phyloP scores from a whole-genome alignment of 2,329 filamentous ascomycete species.

The Stagonosporopsis cucurbitacearum region DNA sequence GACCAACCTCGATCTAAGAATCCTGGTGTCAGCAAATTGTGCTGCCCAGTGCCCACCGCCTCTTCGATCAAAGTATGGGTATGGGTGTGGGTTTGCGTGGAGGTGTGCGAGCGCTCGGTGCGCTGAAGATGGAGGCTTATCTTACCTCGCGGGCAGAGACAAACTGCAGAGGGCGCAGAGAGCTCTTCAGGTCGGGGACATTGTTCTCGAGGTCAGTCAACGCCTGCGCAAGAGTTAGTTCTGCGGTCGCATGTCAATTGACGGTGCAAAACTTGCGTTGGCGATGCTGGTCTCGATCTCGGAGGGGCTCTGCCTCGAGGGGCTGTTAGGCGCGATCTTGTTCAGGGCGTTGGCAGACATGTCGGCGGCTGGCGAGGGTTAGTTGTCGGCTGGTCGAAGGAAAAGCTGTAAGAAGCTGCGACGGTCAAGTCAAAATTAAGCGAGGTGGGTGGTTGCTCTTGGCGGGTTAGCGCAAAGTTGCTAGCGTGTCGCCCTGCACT shows the following conservation, averaged over 20 bases:
- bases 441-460: slow-evolving; percentile 8
- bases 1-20: slow-evolving; percentile 97
- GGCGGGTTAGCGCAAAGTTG: slow-evolving; percentile 12
- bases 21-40: slow-evolving; percentile 62
- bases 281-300: slow-evolving; percentile 98
- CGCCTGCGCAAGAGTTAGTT: slow-evolving; percentile 54
- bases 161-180: slow-evolving; percentile 97
- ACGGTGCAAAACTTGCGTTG: slow-evolving; percentile 67
- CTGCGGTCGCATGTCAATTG: slow-evolving; percentile 10
- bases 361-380: slow-evolving; percentile 50
- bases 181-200: slow-evolving; percentile 95
- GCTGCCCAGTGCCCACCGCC: slow-evolving; percentile 64
- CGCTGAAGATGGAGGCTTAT: slow-evolving; percentile 50
- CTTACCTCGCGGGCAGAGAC: slow-evolving; percentile 99
- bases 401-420: slow-evolving; percentile 16
- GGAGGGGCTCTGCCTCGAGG: slow-evolving; percentile 92
- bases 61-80: slow-evolving; percentile 52
- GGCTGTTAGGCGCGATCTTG: slow-evolving; percentile 98
- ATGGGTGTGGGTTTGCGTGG: slow-evolving; percentile 12
- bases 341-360: slow-evolving; percentile 75
- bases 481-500: slow-evolving; percentile 9
- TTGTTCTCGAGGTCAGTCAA: slow-evolving; percentile 99
- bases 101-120: slow-evolving; percentile 30
- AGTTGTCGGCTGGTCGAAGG: slow-evolving; percentile 31
- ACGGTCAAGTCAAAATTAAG: slow-evolving; percentile 4